Base-by-base conservation (phyloP, 2,329 filamentous ascomycete genomes). In the Talaromyces sp. region DNA sequence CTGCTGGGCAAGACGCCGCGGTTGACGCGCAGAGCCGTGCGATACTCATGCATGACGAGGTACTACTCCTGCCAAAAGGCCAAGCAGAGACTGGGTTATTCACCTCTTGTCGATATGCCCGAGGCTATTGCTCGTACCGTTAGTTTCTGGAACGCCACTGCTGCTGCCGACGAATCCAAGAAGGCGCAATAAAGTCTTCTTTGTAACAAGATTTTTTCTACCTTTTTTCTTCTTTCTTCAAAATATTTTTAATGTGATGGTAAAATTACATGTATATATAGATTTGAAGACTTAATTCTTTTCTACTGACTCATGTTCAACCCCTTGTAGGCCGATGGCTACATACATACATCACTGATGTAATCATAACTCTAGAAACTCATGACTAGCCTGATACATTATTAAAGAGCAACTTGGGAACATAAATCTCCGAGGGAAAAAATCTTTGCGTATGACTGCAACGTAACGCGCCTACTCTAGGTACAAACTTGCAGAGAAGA, bases 41-140 rank as follows among this genome's bases (percentile, higher is more conserved):
- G 77, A 42, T 81, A 79, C 67, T 79, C 78, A 55, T 79, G 75
- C 65, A 80, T 81, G 75, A 76, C 78, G 49, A 75, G 80, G 42
- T 82, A 77, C 66, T 82, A 76, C 63, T 79, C 74, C 32, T 77
- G 77, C 59, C 73, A 78, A 22, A 81, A 81, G 67, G 77, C 80
- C 27, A 81, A 78, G 71, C 65, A 65, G 55, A 71, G 78, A 55
- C 69, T 81, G 11, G 78, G 76, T 17, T 82, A 82, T 66, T 59
- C 61, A 47, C 78, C 80, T n/a, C 67, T 78, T 53, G 73, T 81
- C 8, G 68, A 71, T 2, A 69, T 82, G 47, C 74, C 80, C 60
- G 80, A 82, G 68, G 80, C 77, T 15, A 71, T 80, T 53, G 72
- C 72, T n/a, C 74, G 78, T 65, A 73, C 76, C n/a, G 79, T 80